Evolutionary conservation across 768 basidiomycete genomes (phyloP).

Genomic region (Tylopilus plumbeoviolaceoides): DNA sequence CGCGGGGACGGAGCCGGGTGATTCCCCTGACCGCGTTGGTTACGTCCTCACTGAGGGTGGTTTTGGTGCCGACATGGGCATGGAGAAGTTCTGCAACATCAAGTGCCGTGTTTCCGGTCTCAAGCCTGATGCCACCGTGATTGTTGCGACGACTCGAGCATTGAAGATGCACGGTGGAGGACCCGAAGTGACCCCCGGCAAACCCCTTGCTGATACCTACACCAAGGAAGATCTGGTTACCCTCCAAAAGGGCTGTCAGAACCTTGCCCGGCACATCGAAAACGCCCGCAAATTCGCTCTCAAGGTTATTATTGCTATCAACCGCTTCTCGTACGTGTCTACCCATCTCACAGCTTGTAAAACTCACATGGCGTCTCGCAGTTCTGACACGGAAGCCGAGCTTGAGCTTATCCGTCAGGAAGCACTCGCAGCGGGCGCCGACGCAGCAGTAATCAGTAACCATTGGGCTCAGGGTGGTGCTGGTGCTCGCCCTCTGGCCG

Average conservation of each 20-base stretch:
- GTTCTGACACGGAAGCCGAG: conserved; percentile 88
- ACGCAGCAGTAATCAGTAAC: conserved; percentile 92
- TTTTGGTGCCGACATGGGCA: conserved; percentile 98
- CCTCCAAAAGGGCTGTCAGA: conserved; percentile 88
- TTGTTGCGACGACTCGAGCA: conserved; percentile 96
- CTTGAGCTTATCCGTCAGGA: conserved; percentile 78
- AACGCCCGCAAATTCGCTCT: conserved; percentile 94
- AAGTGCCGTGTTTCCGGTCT: conserved; percentile 94
- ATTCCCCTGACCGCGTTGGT: conserved; percentile 73
- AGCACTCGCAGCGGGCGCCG: conserved; percentile 82
- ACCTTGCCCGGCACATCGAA: conserved; percentile 88
- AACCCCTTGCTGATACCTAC: conserved; percentile 89
- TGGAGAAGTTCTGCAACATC: conserved; percentile 99
- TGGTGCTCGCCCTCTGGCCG: conserved; percentile 85
- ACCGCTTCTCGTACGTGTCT: conserved; percentile 81
- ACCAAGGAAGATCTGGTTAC: conserved; percentile 89
- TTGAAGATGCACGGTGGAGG: conserved; percentile 99
- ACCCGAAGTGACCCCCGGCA: conserved; percentile 94
- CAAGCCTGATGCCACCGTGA: conserved; percentile 88
- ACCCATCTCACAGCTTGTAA: not conserved
- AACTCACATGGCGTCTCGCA: conserved; percentile 27
- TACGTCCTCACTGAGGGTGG: conserved; percentile 98
- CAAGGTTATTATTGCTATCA: conserved; percentile 95
- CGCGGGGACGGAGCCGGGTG: conserved; percentile 91
- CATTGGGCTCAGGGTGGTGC: conserved; percentile 97